phyloP scores from a whole-genome alignment of 2,329 filamentous ascomycete genomes.

The Kalaharituber pfeilii region DNA sequence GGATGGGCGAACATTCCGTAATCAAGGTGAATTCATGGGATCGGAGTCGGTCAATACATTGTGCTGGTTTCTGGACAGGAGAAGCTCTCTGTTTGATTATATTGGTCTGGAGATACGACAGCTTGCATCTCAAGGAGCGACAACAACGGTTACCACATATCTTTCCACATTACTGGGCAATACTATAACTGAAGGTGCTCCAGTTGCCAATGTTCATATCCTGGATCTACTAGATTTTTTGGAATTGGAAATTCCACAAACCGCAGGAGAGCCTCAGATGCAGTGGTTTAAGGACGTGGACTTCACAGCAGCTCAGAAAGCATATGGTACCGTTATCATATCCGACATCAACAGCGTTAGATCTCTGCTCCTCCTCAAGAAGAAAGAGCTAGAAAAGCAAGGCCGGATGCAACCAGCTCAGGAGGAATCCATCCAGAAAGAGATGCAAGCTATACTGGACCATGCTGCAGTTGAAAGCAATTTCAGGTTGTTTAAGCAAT shows the following conservation, averaged over 20 bases:
- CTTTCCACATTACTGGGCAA: conserved; percentile 58
- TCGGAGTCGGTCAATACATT: conserved; percentile 48
- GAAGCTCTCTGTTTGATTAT: conserved; percentile 68
- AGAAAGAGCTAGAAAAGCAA: conserved; percentile 46
- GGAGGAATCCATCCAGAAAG: conserved; percentile 34
- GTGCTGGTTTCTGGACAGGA: conserved; percentile 58
- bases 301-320: conserved; percentile 7
- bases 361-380: conserved; percentile 54
- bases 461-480: conserved; percentile 41
- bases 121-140: conserved; percentile 20
- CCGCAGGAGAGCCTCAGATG: conserved; percentile 21
- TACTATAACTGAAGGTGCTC: conserved; percentile 48
- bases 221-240: conserved; percentile 93
- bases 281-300: conserved; percentile 11
- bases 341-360: conserved; percentile 49
- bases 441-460: conserved; percentile 41
- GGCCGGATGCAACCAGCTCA: conserved; percentile 26
- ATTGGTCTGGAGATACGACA: conserved; percentile 62
- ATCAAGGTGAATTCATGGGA: conserved; percentile 9
- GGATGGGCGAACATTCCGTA: conserved; percentile 32
- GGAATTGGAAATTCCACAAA: conserved; percentile 39
- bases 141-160: conserved; percentile 18
- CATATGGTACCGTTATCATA: conserved; percentile 19
- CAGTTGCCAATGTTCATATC: conserved; percentile 52
- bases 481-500: conserved; percentile 25